A percentile compares a stretch with the other conserved stretches of the same genome.
Evolutionary conservation across 2,329 filamentous ascomycete species (phyloP).

Genomic region (Claviceps citrina): DNA sequence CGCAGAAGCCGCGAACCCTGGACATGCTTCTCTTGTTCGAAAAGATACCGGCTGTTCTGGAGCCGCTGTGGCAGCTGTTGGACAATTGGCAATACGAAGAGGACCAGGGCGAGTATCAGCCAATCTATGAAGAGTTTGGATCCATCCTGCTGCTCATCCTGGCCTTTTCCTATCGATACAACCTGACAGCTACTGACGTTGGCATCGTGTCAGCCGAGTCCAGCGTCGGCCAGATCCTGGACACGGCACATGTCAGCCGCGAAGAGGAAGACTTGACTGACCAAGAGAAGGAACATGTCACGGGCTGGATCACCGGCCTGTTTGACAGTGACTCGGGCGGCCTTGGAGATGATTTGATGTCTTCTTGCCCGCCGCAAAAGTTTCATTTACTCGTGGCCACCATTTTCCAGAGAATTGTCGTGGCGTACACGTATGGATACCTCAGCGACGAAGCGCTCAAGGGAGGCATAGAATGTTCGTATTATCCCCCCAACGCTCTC

Average conservation of each 20-base stretch:
- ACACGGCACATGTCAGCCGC: slow-evolving; percentile 40
- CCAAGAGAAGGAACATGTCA: slow-evolving; percentile 49
- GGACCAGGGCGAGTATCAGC: slow-evolving; percentile 71
- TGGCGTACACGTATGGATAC: slow-evolving; percentile 50
- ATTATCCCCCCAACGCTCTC: not conserved
- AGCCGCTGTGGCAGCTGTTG: slow-evolving; percentile 58
- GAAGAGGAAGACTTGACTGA: slow-evolving; percentile 45
- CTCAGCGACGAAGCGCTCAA: slow-evolving; percentile 57
- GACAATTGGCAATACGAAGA: slow-evolving; percentile 72
- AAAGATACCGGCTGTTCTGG: slow-evolving; percentile 51
- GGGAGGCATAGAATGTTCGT: slow-evolving; percentile 59
- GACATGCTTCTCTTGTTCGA: slow-evolving; percentile 67
- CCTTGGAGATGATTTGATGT: slow-evolving; percentile 66
- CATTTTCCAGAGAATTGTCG: slow-evolving; percentile 59
- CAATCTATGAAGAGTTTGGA: slow-evolving; percentile 74
- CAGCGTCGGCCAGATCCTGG: slow-evolving; percentile 53
- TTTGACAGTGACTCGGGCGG: slow-evolving; percentile 61
- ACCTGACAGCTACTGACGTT: slow-evolving; percentile 47
- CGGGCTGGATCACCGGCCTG: slow-evolving; percentile 62
- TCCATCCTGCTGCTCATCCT: slow-evolving; percentile 59
- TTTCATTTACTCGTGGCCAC: slow-evolving; percentile 69
- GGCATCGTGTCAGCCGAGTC: slow-evolving; percentile 44
- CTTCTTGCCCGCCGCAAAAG: slow-evolving; percentile 65
- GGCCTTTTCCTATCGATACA: slow-evolving; percentile 62
- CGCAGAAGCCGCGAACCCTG: slow-evolving; percentile 52